These are phyloP conservation scores for Castanea mollissima DNA, from an alignment of 306 rosid species.

Conservation along the genomic window DNA sequence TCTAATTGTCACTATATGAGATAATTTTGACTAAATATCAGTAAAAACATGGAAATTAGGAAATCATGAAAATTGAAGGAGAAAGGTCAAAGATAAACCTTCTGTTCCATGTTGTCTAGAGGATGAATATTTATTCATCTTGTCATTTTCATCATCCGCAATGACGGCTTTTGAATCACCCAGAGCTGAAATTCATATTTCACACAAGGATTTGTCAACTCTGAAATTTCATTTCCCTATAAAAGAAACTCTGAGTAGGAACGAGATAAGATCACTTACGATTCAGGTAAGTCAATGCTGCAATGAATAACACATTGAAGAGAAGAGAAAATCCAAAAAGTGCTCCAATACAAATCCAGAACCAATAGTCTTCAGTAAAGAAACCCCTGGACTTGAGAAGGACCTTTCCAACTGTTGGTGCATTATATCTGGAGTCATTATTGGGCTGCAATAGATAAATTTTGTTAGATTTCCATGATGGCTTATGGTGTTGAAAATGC, in stretches of 20 bases:
- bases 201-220: neutral
- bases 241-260: neutral
- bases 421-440: slow-evolving; percentile 37
- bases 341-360: slow-evolving; percentile 74
- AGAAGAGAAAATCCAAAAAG: slow-evolving; percentile 64
- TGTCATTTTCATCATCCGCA: slow-evolving; percentile 24
- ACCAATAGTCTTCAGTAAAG: slow-evolving; percentile 57
- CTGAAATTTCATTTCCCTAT: neutral
- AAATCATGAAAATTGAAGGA: slow-evolving; percentile 1
- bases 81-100: slow-evolving; percentile 11
- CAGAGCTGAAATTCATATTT: slow-evolving; percentile 43
- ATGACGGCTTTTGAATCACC: slow-evolving; percentile 48
- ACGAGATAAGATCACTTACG: slow-evolving; percentile 40
- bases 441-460: slow-evolving; percentile 45
- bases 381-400: slow-evolving; percentile 63
- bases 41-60: neutral
- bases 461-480: neutral
- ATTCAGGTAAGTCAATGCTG: slow-evolving; percentile 56
- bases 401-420: slow-evolving; percentile 61
- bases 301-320: slow-evolving; percentile 50
- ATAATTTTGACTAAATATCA: neutral
- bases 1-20: neutral
- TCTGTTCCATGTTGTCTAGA: slow-evolving; percentile 4
- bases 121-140: slow-evolving; percentile 13
- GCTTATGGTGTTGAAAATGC: neutral